These are phyloP conservation scores for Gyrodon lividus DNA, from an alignment of 768 basidiomycete genomes.

Conservation along the genomic window DNA sequence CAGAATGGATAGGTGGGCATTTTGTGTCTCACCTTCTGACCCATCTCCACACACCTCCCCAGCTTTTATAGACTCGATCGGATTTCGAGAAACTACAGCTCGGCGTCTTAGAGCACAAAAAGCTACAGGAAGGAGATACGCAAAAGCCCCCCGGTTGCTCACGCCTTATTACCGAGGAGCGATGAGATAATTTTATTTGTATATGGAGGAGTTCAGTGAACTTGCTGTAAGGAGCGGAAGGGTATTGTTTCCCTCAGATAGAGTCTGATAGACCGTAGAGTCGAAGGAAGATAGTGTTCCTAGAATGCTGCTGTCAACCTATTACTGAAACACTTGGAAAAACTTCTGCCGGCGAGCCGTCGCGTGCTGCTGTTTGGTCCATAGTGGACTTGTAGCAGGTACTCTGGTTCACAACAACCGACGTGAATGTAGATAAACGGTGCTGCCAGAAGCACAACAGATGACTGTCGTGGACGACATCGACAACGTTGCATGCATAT, in stretches of 20 bases:
- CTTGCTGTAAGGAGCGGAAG: too few relatives aligned
- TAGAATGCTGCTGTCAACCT: too few relatives aligned
- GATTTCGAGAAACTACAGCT: constrained; percentile 9
- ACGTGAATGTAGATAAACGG: not conserved
- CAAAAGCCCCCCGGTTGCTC: not conserved
- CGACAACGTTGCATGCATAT: not conserved
- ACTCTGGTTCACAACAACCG: constrained; percentile 7
- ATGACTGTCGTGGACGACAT: not conserved
- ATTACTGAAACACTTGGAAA: too few relatives aligned
- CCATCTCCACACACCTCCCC: constrained; percentile 1
- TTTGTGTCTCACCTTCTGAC: constrained; percentile 10
- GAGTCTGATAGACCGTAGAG: too few relatives aligned
- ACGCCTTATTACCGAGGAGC: constrained; percentile 6
- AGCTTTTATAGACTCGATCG: constrained; percentile 20
- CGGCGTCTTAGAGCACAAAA: constrained; percentile 11
- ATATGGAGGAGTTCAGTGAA: too few relatives aligned
- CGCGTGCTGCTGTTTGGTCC: too few relatives aligned
- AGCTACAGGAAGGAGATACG: constrained; percentile 22
- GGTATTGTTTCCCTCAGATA: too few relatives aligned
- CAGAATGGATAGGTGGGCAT: constrained; percentile 34
- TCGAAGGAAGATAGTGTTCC: too few relatives aligned
- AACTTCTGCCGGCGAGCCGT: too few relatives aligned
- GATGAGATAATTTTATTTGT: constrained; percentile 3
- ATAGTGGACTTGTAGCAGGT: not conserved
- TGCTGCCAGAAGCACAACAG: not conserved